phyloP scores from a whole-genome alignment of 495 filamentous ascomycete species.

The Aspergillus sparsus region DNA sequence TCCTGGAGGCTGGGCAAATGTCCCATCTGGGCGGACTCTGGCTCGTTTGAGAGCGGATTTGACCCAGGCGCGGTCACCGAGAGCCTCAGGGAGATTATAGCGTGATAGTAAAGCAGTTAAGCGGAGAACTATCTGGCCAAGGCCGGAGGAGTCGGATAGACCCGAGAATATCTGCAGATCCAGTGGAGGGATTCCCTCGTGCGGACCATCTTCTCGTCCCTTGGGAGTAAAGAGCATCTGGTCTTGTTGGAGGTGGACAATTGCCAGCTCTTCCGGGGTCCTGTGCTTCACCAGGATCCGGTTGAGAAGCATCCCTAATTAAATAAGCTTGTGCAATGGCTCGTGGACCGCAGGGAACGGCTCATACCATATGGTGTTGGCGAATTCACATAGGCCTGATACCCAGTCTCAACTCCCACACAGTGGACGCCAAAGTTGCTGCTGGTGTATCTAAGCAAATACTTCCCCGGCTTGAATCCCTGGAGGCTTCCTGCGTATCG shows the following conservation, averaged over 20 bases:
- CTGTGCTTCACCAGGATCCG: background rate
- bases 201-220: background rate
- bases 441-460: background rate
- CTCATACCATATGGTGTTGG: background rate
- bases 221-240: background rate
- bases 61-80: background rate
- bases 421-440: background rate
- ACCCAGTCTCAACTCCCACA: background rate
- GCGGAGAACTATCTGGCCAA: background rate
- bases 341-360: background rate
- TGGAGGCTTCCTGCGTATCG: background rate
- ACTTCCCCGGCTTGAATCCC: background rate
- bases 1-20: background rate
- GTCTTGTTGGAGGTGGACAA: background rate
- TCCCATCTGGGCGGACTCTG: background rate
- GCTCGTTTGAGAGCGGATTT: background rate
- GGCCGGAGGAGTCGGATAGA: background rate
- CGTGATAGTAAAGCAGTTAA: background rate
- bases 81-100: background rate
- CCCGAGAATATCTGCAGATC: background rate
- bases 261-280: background rate
- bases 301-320: background rate
- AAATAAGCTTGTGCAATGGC: background rate
- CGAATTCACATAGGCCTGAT: conserved; percentile 1
- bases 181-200: background rate